Evolutionary conservation across 2,329 filamentous ascomycete genomes (phyloP).

Genomic region (Monosporascus sp.): DNA sequence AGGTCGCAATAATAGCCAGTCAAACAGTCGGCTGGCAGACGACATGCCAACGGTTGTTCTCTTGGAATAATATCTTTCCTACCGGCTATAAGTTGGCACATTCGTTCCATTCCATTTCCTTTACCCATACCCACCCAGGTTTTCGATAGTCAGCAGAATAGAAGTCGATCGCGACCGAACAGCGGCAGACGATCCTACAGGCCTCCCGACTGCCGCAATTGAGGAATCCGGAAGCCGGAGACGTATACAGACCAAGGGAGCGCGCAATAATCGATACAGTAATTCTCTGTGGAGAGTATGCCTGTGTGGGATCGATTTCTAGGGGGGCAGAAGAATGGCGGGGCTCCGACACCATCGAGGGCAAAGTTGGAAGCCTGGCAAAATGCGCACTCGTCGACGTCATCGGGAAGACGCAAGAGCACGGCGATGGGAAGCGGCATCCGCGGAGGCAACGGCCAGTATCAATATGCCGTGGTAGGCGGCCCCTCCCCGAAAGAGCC

Average conservation of each 20-base stretch:
- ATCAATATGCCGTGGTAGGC: constrained; percentile 31
- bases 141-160: neutral
- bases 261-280: neutral
- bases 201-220: constrained; percentile 8
- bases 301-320: constrained; percentile 34
- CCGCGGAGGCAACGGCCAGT: constrained; percentile 28
- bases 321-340: constrained; percentile 19
- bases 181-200: constrained; percentile 13
- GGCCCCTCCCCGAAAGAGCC: constrained; percentile 27
- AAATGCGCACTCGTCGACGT: constrained; percentile 18
- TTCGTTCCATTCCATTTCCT: neutral
- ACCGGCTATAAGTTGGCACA: neutral
- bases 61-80: neutral
- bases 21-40: neutral
- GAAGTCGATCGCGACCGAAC: neutral
- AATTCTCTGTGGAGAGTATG: neutral
- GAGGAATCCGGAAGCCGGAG: constrained; percentile 4
- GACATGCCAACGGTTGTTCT: neutral
- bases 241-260: constrained; percentile 8
- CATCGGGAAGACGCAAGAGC: constrained; percentile 12
- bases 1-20: neutral
- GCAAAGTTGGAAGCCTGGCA: constrained; percentile 29
- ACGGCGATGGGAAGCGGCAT: constrained; percentile 10
- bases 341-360: constrained; percentile 14
- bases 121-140: neutral